Evolutionary conservation across 2,329 filamentous ascomycete genomes (phyloP).

Genomic region (Talaromyces sp.): DNA sequence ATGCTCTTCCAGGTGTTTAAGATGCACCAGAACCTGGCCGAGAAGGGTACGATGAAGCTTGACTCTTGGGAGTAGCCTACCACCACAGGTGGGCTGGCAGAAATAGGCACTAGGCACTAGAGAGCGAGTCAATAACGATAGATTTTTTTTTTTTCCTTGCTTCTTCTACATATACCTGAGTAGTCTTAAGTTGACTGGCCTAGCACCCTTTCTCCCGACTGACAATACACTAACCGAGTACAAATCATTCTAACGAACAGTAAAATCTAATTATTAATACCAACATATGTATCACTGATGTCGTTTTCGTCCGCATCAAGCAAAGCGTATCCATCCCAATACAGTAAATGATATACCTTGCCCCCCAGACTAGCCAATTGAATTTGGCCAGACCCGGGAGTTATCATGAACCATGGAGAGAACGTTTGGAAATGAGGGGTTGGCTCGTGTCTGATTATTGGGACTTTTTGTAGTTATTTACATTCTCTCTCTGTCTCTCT

Average conservation of each 20-base stretch:
- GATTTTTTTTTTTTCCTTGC: no score
- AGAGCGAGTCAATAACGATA: no score
- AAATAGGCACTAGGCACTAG: background rate
- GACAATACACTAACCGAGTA: background rate
- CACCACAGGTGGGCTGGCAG: background rate
- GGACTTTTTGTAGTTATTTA: background rate
- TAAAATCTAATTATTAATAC: background rate
- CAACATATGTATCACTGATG: no score
- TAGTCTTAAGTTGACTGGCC: background rate
- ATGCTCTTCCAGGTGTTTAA: conserved; percentile 81
- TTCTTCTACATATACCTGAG: background rate
- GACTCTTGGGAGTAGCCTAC: conserved; percentile 52
- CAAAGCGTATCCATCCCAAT: background rate
- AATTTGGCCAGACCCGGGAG: background rate
- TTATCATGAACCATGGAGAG: background rate
- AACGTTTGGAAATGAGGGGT: background rate
- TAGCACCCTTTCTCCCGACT: no score
- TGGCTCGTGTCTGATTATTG: background rate
- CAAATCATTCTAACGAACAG: background rate
- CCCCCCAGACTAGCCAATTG: background rate
- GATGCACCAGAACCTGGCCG: conserved; percentile 76
- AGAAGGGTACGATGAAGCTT: conserved; percentile 87
- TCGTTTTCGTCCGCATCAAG: background rate
- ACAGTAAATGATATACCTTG: background rate
- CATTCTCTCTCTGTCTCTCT: no score